A percentile compares a stretch with the other conserved stretches of the same genome.
Conservation (phyloP, 2,329 filamentous ascomycete genomes). For the Zalaria obscura region DNA sequence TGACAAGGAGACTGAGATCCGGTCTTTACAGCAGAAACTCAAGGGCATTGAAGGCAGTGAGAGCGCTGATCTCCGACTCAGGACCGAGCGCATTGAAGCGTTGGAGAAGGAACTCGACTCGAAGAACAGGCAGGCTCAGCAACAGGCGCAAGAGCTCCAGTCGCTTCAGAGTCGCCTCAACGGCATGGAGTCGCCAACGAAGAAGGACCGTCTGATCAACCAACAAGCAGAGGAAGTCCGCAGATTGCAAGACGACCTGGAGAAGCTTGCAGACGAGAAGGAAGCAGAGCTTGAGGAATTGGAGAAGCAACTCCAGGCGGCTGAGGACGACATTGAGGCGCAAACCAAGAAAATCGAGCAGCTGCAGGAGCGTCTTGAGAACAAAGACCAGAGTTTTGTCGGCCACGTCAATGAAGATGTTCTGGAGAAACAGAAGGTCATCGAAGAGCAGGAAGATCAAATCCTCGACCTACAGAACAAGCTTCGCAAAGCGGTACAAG, state of each 20-base stretch:
- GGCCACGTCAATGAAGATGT: slow-evolving; percentile 6
- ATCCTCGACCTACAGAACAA: slow-evolving; percentile 6
- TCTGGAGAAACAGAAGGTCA: slow-evolving; percentile 4
- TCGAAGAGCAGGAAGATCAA: slow-evolving; percentile 6
- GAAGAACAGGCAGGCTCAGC: slow-evolving; percentile 14
- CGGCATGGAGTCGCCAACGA: slow-evolving; percentile 21
- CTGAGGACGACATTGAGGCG: slow-evolving; percentile 15
- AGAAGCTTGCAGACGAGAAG: slow-evolving; percentile 19
- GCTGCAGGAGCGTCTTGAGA: slow-evolving; percentile 6
- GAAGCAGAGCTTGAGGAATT: slow-evolving; percentile 21
- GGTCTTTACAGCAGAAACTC: slow-evolving; percentile 17
- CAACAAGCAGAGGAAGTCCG: slow-evolving; percentile 21
- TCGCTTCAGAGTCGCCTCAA: slow-evolving; percentile 17
- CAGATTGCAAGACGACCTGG: slow-evolving; percentile 16
- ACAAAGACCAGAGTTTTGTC: slow-evolving; percentile 4
- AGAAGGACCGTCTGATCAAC: slow-evolving; percentile 20
- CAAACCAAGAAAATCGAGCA: slow-evolving; percentile 13
- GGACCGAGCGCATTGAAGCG: slow-evolving; percentile 18
- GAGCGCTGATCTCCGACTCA: slow-evolving; percentile 14
- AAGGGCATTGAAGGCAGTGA: slow-evolving; percentile 16
- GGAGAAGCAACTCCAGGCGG: slow-evolving; percentile 17
- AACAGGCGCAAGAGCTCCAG: slow-evolving; percentile 17
- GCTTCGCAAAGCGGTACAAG: slow-evolving; percentile 6
- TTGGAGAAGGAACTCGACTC: slow-evolving; percentile 24
- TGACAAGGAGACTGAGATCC: slow-evolving; percentile 26